phyloP scores from a whole-genome alignment of 116 monocot genomes.

The Zostera marina region DNA sequence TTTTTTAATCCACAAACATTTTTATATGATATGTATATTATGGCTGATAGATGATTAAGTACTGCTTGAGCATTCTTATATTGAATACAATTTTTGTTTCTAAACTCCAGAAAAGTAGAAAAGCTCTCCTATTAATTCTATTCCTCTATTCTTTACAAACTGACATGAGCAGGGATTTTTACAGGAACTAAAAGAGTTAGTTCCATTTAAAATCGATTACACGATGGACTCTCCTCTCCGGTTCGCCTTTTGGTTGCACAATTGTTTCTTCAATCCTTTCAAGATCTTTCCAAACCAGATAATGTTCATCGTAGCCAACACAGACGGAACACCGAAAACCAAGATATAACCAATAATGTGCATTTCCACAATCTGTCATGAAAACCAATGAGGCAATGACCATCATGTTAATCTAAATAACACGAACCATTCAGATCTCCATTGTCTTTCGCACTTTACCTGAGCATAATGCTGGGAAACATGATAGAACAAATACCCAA shows the following conservation, averaged over 20 bases:
- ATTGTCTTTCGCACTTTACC: constrained; percentile 2
- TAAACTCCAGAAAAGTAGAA: no score
- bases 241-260: constrained; percentile 4
- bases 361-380: constrained; percentile 45
- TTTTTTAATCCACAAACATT: no score
- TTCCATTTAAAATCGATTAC: no score
- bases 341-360: constrained; percentile 38
- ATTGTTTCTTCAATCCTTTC: constrained; percentile 45
- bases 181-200: neutral
- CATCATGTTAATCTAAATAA: neutral
- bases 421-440: neutral
- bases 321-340: constrained; percentile 27
- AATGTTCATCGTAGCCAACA: constrained; percentile 44
- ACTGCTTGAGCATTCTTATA: no score
- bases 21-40: no score
- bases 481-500: constrained; percentile 18
- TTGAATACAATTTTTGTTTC: no score
- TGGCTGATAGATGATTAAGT: no score
- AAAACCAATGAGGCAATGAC: neutral
- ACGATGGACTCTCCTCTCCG: neutral
- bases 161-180: neutral
- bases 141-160: no score
- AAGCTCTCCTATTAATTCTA: no score
- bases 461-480: constrained; percentile 13
- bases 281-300: constrained; percentile 76